A percentile compares a stretch with the other conserved stretches of the same genome.
Conservation (phyloP, 192 early-diverging fungal species). For the Coemansia sp. region DNA sequence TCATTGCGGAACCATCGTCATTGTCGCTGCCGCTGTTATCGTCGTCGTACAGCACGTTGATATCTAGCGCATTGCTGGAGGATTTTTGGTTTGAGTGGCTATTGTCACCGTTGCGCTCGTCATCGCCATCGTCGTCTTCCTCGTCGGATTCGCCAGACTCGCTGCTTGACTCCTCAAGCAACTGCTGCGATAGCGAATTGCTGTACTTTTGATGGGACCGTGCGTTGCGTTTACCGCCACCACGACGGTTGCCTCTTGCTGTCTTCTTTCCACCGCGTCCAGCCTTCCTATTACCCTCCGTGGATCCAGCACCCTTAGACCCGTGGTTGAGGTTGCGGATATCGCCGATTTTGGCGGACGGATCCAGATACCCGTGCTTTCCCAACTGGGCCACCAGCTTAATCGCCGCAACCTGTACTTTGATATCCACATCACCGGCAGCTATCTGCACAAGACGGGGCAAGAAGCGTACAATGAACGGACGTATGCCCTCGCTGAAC, state of each 20-base stretch:
- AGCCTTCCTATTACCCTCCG: background rate
- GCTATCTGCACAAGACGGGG: slow-evolving; percentile 50
- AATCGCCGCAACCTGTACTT: slow-evolving; percentile 49
- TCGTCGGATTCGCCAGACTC: slow-evolving; percentile 8
- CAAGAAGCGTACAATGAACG: slow-evolving; percentile 40
- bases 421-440: slow-evolving; percentile 41
- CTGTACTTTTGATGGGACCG: slow-evolving; percentile 32
- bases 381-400: slow-evolving; percentile 36
- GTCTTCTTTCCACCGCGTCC: background rate
- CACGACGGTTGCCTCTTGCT: background rate
- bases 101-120: background rate
- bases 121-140: background rate
- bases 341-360: slow-evolving; percentile 30
- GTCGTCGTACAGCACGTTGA: slow-evolving; percentile 28
- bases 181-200: slow-evolving; percentile 47
- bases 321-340: slow-evolving; percentile 19
- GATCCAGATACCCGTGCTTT: slow-evolving; percentile 35
- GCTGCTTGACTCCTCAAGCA: slow-evolving; percentile 46
- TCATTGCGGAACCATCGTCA: background rate
- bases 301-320: background rate
- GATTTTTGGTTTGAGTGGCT: background rate
- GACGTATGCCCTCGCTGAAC: slow-evolving; percentile 52
- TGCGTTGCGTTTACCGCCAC: slow-evolving; percentile 6
- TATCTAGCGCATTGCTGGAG: background rate
- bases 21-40: background rate